phyloP scores from a whole-genome alignment of 2,329 filamentous ascomycete genomes.

The Elsinoe necatrix region DNA sequence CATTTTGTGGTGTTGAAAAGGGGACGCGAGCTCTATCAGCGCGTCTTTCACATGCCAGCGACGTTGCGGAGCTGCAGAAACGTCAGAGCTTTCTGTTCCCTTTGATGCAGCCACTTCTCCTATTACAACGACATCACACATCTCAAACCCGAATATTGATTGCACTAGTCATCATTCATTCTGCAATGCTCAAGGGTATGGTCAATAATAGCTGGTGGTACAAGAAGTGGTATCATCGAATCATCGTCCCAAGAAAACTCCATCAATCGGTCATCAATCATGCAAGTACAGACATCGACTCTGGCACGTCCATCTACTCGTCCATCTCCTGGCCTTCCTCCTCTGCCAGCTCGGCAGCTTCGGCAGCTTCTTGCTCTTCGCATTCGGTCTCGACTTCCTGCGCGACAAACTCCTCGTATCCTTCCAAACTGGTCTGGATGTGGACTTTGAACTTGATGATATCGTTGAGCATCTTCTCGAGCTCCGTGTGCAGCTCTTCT shows the following conservation, averaged over 20 bases:
- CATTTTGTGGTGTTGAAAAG: slow-evolving; percentile 10
- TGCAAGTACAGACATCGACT: slow-evolving; percentile 4
- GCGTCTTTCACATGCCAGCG: slow-evolving; percentile 8
- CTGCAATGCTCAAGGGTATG: background rate
- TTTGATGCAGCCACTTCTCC: background rate
- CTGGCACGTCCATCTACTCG: background rate
- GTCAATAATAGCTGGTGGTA: background rate
- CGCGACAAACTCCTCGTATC: slow-evolving; percentile 87
- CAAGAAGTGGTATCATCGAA: slow-evolving; percentile 2
- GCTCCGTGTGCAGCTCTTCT: slow-evolving; percentile 96
- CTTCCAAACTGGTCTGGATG: slow-evolving; percentile 82
- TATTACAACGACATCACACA: background rate
- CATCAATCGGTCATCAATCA: slow-evolving; percentile 9
- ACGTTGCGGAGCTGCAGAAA: slow-evolving; percentile 3
- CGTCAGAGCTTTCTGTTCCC: slow-evolving; percentile 1
- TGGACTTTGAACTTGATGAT: slow-evolving; percentile 99
- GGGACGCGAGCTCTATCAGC: slow-evolving; percentile 3
- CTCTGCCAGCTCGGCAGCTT: slow-evolving; percentile 16
- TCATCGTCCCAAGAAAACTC: background rate
- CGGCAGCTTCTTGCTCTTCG: slow-evolving; percentile 39
- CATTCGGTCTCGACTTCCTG: slow-evolving; percentile 72
- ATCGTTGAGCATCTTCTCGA: slow-evolving; percentile 92
- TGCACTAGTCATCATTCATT: background rate
- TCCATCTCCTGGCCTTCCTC: slow-evolving; percentile 1
- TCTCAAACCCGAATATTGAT: background rate